phyloP scores from a whole-genome alignment of 371 early-diverging fungal species.

The Rhizopus sp. region DNA sequence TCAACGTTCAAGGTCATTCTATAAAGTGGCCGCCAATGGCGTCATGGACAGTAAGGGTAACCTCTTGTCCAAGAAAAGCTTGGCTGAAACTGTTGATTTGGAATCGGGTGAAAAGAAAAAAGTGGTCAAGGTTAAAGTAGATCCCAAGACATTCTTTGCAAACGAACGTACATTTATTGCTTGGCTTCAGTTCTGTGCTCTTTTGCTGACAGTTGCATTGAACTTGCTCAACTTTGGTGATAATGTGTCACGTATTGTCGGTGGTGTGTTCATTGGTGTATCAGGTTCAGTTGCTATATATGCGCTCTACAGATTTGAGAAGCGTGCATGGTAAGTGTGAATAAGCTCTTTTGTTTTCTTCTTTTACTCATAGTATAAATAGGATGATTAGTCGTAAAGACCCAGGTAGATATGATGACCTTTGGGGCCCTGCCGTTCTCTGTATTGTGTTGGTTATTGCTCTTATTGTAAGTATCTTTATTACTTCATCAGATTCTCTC shows the following conservation, averaged over 20 bases:
- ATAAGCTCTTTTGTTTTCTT: conserved; percentile 26
- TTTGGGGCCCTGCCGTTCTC: conserved; percentile 81
- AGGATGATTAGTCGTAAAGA: conserved; percentile 61
- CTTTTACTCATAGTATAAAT: not conserved
- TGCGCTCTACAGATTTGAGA: conserved; percentile 88
- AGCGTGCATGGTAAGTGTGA: conserved; percentile 66
- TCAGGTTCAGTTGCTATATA: conserved; percentile 83
- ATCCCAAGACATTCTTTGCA: conserved; percentile 99
- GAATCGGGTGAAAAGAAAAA: conserved; percentile 12
- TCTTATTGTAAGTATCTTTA: conserved; percentile 26
- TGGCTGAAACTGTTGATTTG: conserved; percentile 17
- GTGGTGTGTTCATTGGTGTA: conserved; percentile 79
- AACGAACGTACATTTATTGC: conserved; percentile 99
- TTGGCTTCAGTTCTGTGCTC: conserved; percentile 81
- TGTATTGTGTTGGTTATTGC: conserved; percentile 80
- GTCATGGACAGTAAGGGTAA: conserved; percentile 1
- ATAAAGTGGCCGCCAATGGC: not conserved
- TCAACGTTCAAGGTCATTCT: not conserved
- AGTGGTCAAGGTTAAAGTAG: conserved; percentile 73
- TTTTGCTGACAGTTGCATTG: conserved; percentile 78
- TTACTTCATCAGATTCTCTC: not conserved
- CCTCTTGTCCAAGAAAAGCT: conserved; percentile 1
- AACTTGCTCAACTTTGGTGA: conserved; percentile 92
- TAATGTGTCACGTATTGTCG: conserved; percentile 65
- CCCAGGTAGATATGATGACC: conserved; percentile 64